These are phyloP conservation scores for Boletus pseudo-olivaceus DNA, from an alignment of 768 basidiomycete species.

Conservation along the genomic window DNA sequence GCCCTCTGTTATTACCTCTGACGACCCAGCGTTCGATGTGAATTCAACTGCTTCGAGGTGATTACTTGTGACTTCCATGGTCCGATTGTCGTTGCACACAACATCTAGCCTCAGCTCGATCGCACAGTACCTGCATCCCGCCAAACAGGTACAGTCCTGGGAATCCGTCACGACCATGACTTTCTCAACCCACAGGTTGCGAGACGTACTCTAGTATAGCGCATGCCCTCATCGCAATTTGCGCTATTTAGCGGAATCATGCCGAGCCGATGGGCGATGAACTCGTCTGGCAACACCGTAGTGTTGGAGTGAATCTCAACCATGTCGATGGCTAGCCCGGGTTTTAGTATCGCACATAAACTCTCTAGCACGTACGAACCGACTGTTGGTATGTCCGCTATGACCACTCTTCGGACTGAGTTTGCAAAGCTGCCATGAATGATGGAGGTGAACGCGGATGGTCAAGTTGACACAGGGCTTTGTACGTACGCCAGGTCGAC, in stretches of 20 bases:
- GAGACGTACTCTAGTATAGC: constrained; percentile 63
- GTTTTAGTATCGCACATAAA: constrained; percentile 2
- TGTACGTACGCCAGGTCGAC: constrained; percentile 86
- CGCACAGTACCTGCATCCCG: constrained; percentile 83
- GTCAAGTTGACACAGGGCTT: neutral
- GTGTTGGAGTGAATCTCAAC: constrained; percentile 92
- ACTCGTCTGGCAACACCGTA: constrained; percentile 93
- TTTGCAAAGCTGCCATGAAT: constrained; percentile 76
- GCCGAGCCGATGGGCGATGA: constrained; percentile 93
- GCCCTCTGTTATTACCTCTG: constrained; percentile 38
- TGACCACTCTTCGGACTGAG: constrained; percentile 88
- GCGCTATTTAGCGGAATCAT: constrained; percentile 88
- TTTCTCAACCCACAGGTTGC: neutral
- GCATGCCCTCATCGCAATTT: constrained; percentile 86
- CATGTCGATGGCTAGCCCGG: constrained; percentile 82
- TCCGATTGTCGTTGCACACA: constrained; percentile 64
- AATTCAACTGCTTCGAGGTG: constrained; percentile 65
- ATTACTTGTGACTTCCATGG: constrained; percentile 84
- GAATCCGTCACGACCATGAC: neutral
- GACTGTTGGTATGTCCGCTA: constrained; percentile 95
- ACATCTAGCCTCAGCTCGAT: constrained; percentile 79
- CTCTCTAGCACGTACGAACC: constrained; percentile 49
- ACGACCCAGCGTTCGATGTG: constrained; percentile 37
- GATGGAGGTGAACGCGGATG: constrained; percentile 10
- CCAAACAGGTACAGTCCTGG: constrained; percentile 89